phyloP scores from a whole-genome alignment of 1,284 basidiomycete species.

The Laetiporus sulphureus region DNA sequence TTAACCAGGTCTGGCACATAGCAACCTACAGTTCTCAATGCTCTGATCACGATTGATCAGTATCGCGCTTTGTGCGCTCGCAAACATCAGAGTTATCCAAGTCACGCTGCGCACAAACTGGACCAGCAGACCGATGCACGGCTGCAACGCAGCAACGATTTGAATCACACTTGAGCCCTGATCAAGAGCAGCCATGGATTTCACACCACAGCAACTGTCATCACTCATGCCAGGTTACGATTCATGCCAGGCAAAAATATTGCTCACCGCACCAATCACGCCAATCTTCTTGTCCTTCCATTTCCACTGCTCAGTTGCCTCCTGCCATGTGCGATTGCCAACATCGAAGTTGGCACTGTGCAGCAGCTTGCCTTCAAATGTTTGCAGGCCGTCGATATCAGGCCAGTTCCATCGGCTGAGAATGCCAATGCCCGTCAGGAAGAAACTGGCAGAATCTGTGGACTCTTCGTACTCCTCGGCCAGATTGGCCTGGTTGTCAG shows the following conservation, averaged over 20 bases:
- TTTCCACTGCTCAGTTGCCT: conserved; percentile 43
- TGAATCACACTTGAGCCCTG: conserved; percentile 64
- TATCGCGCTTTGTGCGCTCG: conserved; percentile 31
- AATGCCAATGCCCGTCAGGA: conserved; percentile 44
- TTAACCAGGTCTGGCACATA: background rate
- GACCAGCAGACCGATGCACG: conserved; percentile 40
- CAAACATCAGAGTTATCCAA: conserved; percentile 50
- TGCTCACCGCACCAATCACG: conserved; percentile 52
- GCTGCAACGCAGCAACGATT: conserved; percentile 52
- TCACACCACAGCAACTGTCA: no score
- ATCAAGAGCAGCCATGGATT: no score
- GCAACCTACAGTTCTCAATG: conserved; percentile 36
- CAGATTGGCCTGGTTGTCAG: conserved; percentile 6
- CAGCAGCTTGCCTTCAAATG: conserved; percentile 43
- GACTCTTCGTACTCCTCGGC: conserved; percentile 41
- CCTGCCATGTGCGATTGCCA: conserved; percentile 37
- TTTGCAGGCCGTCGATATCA: conserved; percentile 44
- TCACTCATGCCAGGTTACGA: no score
- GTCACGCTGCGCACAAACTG: conserved; percentile 59
- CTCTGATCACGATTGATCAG: conserved; percentile 30
- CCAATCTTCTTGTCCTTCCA: conserved; percentile 50
- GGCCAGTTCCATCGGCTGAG: conserved; percentile 56
- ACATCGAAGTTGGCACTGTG: conserved; percentile 55
- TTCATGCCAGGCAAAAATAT: no score
- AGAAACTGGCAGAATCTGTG: conserved; percentile 44